Conservation (phyloP, 495 filamentous ascomycete genomes). For the Penicillium cataractarum region DNA sequence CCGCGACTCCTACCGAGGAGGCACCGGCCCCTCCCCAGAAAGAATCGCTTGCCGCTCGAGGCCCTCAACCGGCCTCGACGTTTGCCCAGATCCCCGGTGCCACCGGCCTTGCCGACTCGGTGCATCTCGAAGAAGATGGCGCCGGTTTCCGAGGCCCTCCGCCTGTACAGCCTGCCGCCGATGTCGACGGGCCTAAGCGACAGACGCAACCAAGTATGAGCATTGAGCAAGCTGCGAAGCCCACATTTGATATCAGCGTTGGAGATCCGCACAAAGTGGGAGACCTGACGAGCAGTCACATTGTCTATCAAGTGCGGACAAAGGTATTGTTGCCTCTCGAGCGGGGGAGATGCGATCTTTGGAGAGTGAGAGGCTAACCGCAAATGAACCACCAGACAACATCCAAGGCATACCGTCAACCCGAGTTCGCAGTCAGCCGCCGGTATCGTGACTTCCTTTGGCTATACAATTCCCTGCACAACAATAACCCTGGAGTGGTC, state of each 20-base stretch:
- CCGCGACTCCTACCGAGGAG: slow-evolving; percentile 54
- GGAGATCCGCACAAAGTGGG: slow-evolving; percentile 98
- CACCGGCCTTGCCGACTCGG: slow-evolving; percentile 61
- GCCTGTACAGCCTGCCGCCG: slow-evolving; percentile 69
- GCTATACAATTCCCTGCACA: slow-evolving; percentile 92
- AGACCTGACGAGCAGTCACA: slow-evolving; percentile 94
- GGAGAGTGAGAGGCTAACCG: slow-evolving; percentile 21
- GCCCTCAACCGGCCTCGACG: slow-evolving; percentile 54
- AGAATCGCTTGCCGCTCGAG: slow-evolving; percentile 67
- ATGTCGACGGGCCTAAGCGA: slow-evolving; percentile 49
- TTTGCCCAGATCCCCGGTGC: slow-evolving; percentile 52
- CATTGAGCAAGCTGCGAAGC: slow-evolving; percentile 87
- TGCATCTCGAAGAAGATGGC: slow-evolving; percentile 66
- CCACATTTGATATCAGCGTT: slow-evolving; percentile 87
- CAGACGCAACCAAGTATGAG: slow-evolving; percentile 80
- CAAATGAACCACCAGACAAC: slow-evolving; percentile 64
- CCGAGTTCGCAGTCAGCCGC: slow-evolving; percentile 88
- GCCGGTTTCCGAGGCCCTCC: slow-evolving; percentile 67
- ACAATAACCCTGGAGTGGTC: slow-evolving; percentile 91
- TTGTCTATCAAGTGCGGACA: slow-evolving; percentile 93
- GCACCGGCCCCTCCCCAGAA: slow-evolving; percentile 91
- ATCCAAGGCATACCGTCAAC: slow-evolving; percentile 90
- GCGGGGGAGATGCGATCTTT: neutral
- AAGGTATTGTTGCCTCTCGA: slow-evolving; percentile 60
- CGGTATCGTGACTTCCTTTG: slow-evolving; percentile 96